Base-by-base conservation (phyloP, 805 yeast species). In the Candida sphagnicola region DNA sequence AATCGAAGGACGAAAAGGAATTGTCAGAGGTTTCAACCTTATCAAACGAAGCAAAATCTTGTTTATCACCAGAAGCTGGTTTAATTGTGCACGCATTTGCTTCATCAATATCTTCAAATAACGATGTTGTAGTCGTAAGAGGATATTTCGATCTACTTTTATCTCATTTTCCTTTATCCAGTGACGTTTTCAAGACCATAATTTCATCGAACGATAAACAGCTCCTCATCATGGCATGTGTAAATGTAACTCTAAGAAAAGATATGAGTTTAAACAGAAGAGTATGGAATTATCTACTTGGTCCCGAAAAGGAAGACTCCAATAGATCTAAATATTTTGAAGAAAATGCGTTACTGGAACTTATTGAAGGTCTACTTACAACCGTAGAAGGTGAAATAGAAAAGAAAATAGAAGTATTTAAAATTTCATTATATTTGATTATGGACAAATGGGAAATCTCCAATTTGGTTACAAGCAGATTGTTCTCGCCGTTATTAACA, bases 371-470 rank as follows among this genome's bases (percentile, higher is more conserved):
- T 0, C 56, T 93, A 10, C 56, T 76, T 26, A 67, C 67, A 4
- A 56, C 76, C 42, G 59, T 84, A 2, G 37, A 49, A 2, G 63
- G 72, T 38, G 38, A 50, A 5, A 50, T 46, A 26, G 59, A 46
- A 12, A 70, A 59, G 39, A 65, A 64, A 19, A 62, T 77, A 1
- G 74, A 69, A 16, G 80, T 85, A 0, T 79, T 79, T 50, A 77
- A 72, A 35, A 80, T 91, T 4, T 72, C 87, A 2, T 63, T 82
- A 13, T 52, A 67, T 3, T 78, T 93, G 1, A 70, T 90, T 3
- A 77, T 90, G 80, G 98, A 93, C 54, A 77, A 88, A 44, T 93
- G 98, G 98, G 99, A 93, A 59, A 80, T 93, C 30, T 95, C 96
- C 10, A 78, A 81, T 8, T 57, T 74, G 11, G 65, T 91, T 1